Base-by-base conservation (phyloP, 1,284 basidiomycete species). In the Rhodofomes roseus region DNA sequence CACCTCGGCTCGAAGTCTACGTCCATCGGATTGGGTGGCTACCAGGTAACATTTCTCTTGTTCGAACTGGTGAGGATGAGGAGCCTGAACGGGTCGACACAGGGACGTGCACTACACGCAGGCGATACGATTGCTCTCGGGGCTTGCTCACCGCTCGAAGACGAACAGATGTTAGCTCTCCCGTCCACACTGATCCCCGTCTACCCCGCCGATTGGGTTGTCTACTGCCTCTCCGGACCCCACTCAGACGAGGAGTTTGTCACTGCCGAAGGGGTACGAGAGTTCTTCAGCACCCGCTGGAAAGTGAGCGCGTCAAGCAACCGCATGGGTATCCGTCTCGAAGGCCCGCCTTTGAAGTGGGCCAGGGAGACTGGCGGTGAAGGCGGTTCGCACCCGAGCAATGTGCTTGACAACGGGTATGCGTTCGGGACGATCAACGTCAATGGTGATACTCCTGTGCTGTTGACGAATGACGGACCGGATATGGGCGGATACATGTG, bases 381-480 rank as follows among this genome's bases (percentile, higher is more conserved):
- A 66, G 89, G 89, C 7, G 89, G 89, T 0, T 82, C 83, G 12
- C 89, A 91, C 69, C 87, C 88, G 0, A 84, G 81, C 41, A 90
- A 90, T 65, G 84, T 90, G 53, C 78, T 88, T 22, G 87, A 90
- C 63, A 86, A 87, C 60, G 85, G 82, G 1, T 90, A 90, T 66
- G 80, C 82, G 0, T 73, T 77, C 23, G 86, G 85, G 4, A 79
- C 82, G 1, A 70, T 90, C 62, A 86, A 86, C 63, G 63, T 89
- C 63, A 90, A 90, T 64, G 89, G 89, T 2, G 87, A 91, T 66
- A 87, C 86, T 0, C 87, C 89, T 0, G 86, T 90, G 2, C 81
- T 89, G 25, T 71, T 90, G 44, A 81, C 81, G 0, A 77, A 80
- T 31, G 88, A 88, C 65, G 84, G 83, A 0, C 87, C 85, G 0